Conservation (phyloP, 257 asterid genomes). For the Petunia axillaris region DNA sequence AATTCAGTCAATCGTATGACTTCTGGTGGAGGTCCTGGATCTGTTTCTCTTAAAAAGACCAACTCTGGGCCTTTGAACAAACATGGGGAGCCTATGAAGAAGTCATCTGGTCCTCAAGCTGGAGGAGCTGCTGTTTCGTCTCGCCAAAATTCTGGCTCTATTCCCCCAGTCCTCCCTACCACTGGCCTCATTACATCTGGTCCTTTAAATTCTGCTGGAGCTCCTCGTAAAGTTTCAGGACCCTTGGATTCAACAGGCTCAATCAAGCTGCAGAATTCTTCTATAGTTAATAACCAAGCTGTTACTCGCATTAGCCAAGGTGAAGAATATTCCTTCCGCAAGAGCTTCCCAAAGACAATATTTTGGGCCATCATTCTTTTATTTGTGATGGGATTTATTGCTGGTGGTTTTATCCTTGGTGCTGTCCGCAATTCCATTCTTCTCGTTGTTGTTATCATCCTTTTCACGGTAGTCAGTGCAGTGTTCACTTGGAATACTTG, state of each 20-base stretch:
- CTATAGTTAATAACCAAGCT: conserved; percentile 67
- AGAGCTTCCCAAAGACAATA: conserved; percentile 67
- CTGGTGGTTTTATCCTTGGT: conserved; percentile 84
- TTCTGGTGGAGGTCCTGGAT: conserved; percentile 62
- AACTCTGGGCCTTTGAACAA: conserved; percentile 83
- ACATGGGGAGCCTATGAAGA: conserved; percentile 88
- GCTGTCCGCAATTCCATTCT: conserved; percentile 77
- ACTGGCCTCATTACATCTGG: conserved; percentile 94
- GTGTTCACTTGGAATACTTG: conserved; percentile 76
- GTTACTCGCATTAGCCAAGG: conserved; percentile 74
- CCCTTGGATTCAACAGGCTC: conserved; percentile 71
- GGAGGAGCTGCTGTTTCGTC: conserved; percentile 62
- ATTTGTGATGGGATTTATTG: conserved; percentile 84
- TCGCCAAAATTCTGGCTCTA: conserved; percentile 87
- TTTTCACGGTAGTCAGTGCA: conserved; percentile 54
- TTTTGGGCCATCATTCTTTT: conserved; percentile 80
- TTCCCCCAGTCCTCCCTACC: conserved; percentile 72
- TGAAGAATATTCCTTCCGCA: conserved; percentile 62
- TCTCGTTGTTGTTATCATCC: conserved; percentile 53
- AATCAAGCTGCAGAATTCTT: conserved; percentile 52
- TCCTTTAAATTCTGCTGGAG: conserved; percentile 75
- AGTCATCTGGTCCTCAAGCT: conserved; percentile 85
- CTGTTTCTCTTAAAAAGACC: conserved; percentile 71
- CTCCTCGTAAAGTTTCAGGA: conserved; percentile 78
- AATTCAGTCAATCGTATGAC: conserved; percentile 51